These are phyloP conservation scores for Alternaria consortialis DNA, from an alignment of 2,329 filamentous ascomycete genomes.

Conservation along the genomic window DNA sequence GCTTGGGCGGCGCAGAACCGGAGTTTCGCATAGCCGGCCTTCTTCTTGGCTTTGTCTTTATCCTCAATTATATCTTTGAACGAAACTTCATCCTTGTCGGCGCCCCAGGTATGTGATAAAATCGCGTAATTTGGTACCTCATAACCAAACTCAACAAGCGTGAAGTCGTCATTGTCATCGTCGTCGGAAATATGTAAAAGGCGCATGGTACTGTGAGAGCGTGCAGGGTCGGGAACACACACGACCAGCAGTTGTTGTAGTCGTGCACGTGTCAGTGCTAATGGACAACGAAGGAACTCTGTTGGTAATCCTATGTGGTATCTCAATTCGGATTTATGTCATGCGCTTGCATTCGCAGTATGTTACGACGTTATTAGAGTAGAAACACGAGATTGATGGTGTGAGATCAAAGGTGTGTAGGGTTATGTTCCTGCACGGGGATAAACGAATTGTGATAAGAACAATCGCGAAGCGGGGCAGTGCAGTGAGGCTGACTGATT, in stretches of 20 bases:
- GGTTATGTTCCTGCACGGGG: no score
- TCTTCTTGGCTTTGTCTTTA: neutral
- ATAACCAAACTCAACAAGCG: neutral
- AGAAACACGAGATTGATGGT: no score
- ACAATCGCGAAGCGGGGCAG: neutral
- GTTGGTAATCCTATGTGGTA: no score
- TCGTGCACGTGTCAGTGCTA: no score
- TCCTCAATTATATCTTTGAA: neutral
- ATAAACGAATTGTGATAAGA: no score
- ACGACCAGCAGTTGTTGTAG: no score
- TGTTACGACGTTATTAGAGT: no score
- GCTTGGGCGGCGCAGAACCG: conserved; percentile 5
- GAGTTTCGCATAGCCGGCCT: neutral
- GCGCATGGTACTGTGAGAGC: neutral
- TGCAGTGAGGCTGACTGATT: neutral
- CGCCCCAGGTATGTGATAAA: conserved; percentile 14
- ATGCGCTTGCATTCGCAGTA: no score
- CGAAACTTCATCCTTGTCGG: conserved; percentile 1
- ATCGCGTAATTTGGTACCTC: conserved; percentile 6
- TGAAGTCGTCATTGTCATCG: neutral
- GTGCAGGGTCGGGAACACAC: no score
- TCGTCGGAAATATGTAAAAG: neutral
- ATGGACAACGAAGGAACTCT: no score
- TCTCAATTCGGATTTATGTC: no score
- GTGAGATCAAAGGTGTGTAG: no score